Evolutionary conservation across 2,329 filamentous ascomycete genomes (phyloP).

Genomic region (Sporothrix curviconia): DNA sequence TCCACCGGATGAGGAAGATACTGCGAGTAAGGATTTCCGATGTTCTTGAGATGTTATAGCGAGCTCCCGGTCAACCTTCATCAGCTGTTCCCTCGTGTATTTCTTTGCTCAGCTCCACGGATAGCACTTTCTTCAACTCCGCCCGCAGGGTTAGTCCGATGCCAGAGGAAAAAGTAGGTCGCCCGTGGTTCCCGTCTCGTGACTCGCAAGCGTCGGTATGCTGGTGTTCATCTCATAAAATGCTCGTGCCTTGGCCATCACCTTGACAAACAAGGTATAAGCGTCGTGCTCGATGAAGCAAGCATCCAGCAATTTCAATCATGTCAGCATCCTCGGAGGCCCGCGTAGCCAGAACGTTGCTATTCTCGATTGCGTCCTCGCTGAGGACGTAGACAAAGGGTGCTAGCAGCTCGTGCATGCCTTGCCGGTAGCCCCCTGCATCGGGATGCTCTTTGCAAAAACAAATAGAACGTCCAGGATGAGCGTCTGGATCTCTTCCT

Average conservation of each 20-base stretch:
- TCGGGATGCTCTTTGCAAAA: conserved; percentile 85
- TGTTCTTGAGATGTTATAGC: conserved; percentile 64
- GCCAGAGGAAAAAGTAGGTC: neutral
- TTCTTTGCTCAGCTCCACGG: conserved; percentile 72
- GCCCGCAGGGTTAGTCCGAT: conserved; percentile 8
- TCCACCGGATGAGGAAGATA: conserved; percentile 96
- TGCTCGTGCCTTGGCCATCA: conserved; percentile 81
- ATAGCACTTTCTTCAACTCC: conserved; percentile 55
- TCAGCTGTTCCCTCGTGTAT: conserved; percentile 80
- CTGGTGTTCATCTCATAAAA: conserved; percentile 71
- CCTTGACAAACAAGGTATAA: conserved; percentile 72
- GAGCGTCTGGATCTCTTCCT: conserved; percentile 68
- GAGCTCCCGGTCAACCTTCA: conserved; percentile 42
- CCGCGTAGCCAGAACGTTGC: conserved; percentile 23
- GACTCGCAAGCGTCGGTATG: neutral
- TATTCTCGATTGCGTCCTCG: conserved; percentile 60
- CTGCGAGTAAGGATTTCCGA: conserved; percentile 91
- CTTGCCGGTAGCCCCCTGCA: conserved; percentile 86
- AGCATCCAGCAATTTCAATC: conserved; percentile 61
- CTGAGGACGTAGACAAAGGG: conserved; percentile 81
- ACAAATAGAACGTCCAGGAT: conserved; percentile 88
- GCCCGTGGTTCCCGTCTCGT: neutral
- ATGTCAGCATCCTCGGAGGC: conserved; percentile 45
- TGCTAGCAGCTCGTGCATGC: conserved; percentile 94
- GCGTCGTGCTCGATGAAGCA: conserved; percentile 82